These are phyloP conservation scores for Russula griseocarnosa DNA, from an alignment of 768 basidiomycete species.

Conservation along the genomic window DNA sequence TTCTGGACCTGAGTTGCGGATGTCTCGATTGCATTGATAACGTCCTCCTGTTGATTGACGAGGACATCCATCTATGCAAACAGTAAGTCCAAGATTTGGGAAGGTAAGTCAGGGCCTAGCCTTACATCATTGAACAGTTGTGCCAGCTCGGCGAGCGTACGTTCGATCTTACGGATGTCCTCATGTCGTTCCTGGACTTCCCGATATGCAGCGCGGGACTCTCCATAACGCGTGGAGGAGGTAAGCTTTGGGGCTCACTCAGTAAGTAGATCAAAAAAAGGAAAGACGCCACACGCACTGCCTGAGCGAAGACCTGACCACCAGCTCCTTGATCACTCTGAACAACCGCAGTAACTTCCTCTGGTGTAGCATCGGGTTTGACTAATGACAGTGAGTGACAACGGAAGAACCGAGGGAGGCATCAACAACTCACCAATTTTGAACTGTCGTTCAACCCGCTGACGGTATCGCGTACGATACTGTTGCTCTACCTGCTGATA, in stretches of 20 bases:
- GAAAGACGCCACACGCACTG: constrained; percentile 44
- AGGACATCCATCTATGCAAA: constrained; percentile 65
- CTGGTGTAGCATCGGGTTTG: constrained; percentile 88
- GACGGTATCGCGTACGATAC: constrained; percentile 72
- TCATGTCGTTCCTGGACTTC: constrained; percentile 89
- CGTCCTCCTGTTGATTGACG: constrained; percentile 76
- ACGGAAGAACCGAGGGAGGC: not conserved
- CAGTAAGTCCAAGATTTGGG: constrained; percentile 7
- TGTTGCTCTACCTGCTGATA: constrained; percentile 82
- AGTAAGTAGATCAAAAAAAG: not conserved
- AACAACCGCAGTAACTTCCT: constrained; percentile 83
- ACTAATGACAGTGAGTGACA: constrained; percentile 42
- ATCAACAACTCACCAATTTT: constrained; percentile 59
- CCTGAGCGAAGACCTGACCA: constrained; percentile 84
- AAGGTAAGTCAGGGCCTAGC: constrained; percentile 6
- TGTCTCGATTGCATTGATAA: constrained; percentile 58
- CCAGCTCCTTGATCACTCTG: constrained; percentile 69
- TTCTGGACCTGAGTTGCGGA: constrained; percentile 58
- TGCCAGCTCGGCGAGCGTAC: constrained; percentile 82
- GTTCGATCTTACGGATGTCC: constrained; percentile 81
- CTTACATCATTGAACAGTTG: constrained; percentile 81
- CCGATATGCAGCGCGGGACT: constrained; percentile 73
- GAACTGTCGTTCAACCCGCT: constrained; percentile 81
- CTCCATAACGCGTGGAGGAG: constrained; percentile 75
- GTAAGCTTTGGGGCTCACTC: constrained; percentile 49